Conservation (phyloP, 805 yeast genomes). For the Starmerella apis region DNA sequence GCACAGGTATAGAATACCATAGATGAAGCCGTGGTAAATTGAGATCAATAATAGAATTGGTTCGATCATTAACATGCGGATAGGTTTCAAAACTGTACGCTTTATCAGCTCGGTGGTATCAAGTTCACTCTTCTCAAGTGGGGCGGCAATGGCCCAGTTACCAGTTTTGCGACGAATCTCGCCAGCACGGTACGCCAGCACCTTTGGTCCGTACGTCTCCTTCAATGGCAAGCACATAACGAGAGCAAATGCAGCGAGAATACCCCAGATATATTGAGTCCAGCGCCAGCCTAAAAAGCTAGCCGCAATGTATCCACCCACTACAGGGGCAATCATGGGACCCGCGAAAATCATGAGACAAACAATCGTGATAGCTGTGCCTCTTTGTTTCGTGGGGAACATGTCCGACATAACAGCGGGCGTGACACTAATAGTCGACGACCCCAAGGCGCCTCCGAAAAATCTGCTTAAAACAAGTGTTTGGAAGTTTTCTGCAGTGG, state of each 20-base stretch:
- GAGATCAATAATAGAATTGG: slow-evolving; percentile 60
- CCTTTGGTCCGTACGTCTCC: slow-evolving; percentile 36
- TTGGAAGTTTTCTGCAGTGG: slow-evolving; percentile 22
- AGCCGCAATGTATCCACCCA: slow-evolving; percentile 54
- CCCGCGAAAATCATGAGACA: slow-evolving; percentile 20
- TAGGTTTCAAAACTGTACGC: slow-evolving; percentile 57
- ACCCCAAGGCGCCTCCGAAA: slow-evolving; percentile 70
- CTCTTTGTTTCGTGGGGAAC: slow-evolving; percentile 14
- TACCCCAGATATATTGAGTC: slow-evolving; percentile 42
- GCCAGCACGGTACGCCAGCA: slow-evolving; percentile 56
- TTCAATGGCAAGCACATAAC: slow-evolving; percentile 32
- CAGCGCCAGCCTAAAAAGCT: slow-evolving; percentile 58
- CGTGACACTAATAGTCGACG: slow-evolving; percentile 40
- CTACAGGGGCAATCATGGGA: slow-evolving; percentile 29
- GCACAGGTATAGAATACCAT: slow-evolving; percentile 66
- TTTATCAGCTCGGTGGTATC: slow-evolving; percentile 48
- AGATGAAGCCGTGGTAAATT: slow-evolving; percentile 64
- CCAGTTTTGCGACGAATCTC: slow-evolving; percentile 67
- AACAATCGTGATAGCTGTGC: slow-evolving; percentile 18
- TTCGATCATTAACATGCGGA: slow-evolving; percentile 54
- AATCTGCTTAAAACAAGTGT: slow-evolving; percentile 53
- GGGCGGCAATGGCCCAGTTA: slow-evolving; percentile 75
- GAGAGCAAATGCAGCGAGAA: slow-evolving; percentile 31
- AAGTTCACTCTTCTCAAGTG: slow-evolving; percentile 60
- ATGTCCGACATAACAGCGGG: slow-evolving; percentile 23